Conservation (phyloP, 495 filamentous ascomycete genomes). For the Delitschia confertaspora region DNA sequence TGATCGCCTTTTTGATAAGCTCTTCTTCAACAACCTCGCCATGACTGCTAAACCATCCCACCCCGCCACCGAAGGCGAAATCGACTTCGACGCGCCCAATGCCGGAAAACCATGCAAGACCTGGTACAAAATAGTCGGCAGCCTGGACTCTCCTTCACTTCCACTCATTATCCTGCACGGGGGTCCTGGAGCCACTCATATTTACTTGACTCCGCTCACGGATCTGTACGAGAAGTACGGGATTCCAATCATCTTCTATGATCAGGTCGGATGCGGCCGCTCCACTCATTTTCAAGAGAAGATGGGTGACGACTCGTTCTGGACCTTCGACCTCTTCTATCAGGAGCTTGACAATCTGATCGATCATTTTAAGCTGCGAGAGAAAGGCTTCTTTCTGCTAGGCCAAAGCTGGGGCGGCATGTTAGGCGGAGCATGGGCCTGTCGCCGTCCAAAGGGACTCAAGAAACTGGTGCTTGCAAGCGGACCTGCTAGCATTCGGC, state of each 20-base stretch:
- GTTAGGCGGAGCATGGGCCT: conserved; percentile 37
- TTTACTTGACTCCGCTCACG: conserved; percentile 37
- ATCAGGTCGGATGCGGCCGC: conserved; percentile 44
- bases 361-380: conserved; percentile 33
- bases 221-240: conserved; percentile 32
- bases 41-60: too few relatives aligned
- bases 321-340: conserved; percentile 41
- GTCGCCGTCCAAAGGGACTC: conserved; percentile 35
- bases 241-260: conserved; percentile 44
- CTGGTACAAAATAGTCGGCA: conserved; percentile 40
- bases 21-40: too few relatives aligned
- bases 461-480: conserved; percentile 38
- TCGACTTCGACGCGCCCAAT: conserved; percentile 32
- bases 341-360: conserved; percentile 44
- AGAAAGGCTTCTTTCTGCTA: conserved; percentile 36
- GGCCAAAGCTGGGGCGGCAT: conserved; percentile 48
- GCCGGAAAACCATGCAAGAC: conserved; percentile 39
- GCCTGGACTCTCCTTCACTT: conserved; percentile 20
- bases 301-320: conserved; percentile 38
- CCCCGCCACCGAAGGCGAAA: too few relatives aligned
- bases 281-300: conserved; percentile 42
- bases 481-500: conserved; percentile 33
- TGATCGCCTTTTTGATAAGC: too few relatives aligned
- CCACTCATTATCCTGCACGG: conserved; percentile 43
- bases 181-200: conserved; percentile 41